Conservation (phyloP, 2,329 filamentous ascomycete species). For the Penicillium sp. region DNA sequence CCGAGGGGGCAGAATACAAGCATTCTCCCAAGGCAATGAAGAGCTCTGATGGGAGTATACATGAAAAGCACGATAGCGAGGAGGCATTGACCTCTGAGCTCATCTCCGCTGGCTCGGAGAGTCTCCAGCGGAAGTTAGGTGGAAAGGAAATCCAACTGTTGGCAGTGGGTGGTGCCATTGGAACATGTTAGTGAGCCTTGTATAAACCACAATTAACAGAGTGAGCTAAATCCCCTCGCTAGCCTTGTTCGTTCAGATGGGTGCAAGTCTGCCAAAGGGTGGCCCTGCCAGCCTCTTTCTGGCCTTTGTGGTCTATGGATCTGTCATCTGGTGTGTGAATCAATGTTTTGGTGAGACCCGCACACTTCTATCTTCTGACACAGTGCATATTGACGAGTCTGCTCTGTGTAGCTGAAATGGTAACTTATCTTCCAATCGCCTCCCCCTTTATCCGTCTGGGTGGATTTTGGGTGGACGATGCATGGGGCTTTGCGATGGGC, state of each 20-base stretch:
- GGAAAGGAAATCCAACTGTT: slow-evolving; percentile 35
- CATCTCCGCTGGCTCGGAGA: slow-evolving; percentile 16
- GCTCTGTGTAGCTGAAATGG: slow-evolving; percentile 27
- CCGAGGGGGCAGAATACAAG: background rate
- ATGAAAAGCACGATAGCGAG: slow-evolving; percentile 14
- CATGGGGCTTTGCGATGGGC: slow-evolving; percentile 30
- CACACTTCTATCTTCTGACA: background rate
- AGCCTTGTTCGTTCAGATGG: slow-evolving; percentile 34
- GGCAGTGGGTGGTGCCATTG: slow-evolving; percentile 37
- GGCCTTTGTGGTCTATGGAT: slow-evolving; percentile 25
- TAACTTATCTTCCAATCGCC: slow-evolving; percentile 29
- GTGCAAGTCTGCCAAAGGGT: slow-evolving; percentile 33
- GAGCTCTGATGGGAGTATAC: background rate
- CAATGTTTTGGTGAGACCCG: slow-evolving; percentile 25
- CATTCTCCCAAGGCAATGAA: background rate
- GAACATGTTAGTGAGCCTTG: slow-evolving; percentile 28
- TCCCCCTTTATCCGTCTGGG: slow-evolving; percentile 29
- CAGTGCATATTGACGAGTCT: background rate
- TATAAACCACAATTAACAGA: background rate
- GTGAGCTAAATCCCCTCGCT: background rate
- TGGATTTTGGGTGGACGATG: slow-evolving; percentile 30
- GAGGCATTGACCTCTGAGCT: slow-evolving; percentile 15
- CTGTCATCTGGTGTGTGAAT: slow-evolving; percentile 34
- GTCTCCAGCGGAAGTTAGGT: slow-evolving; percentile 32
- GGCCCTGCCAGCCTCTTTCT: slow-evolving; percentile 38